Evolutionary conservation across 495 filamentous ascomycete species (phyloP).

Genomic region (Podospora tetraspora): DNA sequence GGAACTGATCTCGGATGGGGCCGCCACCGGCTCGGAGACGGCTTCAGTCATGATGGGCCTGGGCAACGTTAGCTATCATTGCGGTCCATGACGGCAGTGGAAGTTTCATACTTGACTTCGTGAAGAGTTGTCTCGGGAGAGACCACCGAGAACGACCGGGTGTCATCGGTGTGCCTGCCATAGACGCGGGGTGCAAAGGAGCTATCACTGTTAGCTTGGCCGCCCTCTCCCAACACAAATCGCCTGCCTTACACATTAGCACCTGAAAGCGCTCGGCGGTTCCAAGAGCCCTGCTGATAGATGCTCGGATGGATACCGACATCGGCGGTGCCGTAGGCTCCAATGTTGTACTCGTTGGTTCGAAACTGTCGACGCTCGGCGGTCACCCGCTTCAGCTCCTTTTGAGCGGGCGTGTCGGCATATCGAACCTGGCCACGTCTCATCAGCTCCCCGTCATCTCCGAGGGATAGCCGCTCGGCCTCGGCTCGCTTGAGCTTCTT

Average conservation of each 20-base stretch:
- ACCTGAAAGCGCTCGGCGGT: constrained; percentile 23
- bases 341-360: constrained; percentile 85
- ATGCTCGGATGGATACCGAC: constrained; percentile 46
- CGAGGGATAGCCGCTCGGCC: constrained; percentile 82
- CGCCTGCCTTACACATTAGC: neutral
- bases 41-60: constrained; percentile 25
- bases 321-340: constrained; percentile 51
- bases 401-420: constrained; percentile 93
- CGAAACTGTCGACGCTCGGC: constrained; percentile 89
- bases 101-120: constrained; percentile 25
- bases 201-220: constrained; percentile 4
- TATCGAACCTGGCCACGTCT: constrained; percentile 59
- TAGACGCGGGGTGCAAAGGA: constrained; percentile 26
- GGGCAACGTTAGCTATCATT: constrained; percentile 25
- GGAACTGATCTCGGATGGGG: constrained; percentile 39
- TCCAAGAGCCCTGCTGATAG: constrained; percentile 35
- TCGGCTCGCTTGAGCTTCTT: constrained; percentile 91
- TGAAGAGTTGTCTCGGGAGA: constrained; percentile 17
- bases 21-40: constrained; percentile 20
- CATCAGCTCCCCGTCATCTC: constrained; percentile 55
- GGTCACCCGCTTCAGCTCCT: constrained; percentile 89
- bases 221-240: constrained; percentile 11
- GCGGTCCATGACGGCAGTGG: neutral
- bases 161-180: constrained; percentile 15
- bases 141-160: constrained; percentile 15